A percentile compares a stretch with the other conserved stretches of the same genome.
Conservation (phyloP, 805 yeast genomes). For the Candida suzukii region DNA sequence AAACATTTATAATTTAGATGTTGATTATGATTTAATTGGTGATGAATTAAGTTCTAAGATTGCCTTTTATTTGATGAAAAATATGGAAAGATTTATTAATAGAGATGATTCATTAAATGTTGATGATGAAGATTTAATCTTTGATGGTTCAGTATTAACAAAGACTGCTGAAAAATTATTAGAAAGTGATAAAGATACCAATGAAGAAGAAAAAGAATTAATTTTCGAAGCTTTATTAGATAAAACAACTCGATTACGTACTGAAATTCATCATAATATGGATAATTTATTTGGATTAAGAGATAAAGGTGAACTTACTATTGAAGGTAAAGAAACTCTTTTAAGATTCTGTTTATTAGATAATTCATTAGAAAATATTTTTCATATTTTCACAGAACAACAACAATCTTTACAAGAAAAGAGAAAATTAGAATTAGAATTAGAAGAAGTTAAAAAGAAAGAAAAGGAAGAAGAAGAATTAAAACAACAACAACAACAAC, state of each 20-base stretch:
- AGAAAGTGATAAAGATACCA: slow-evolving; percentile 27
- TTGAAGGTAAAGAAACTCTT: slow-evolving; percentile 50
- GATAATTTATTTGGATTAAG: slow-evolving; percentile 41
- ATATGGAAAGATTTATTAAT: slow-evolving; percentile 41
- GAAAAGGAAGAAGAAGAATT: slow-evolving; percentile 2
- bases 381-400: slow-evolving; percentile 33
- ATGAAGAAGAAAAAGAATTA: slow-evolving; percentile 32
- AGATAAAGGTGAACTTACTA: slow-evolving; percentile 37
- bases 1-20: slow-evolving; percentile 42
- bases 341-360: slow-evolving; percentile 48
- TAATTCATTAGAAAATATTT: slow-evolving; percentile 45
- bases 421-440: neutral
- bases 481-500: neutral
- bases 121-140: slow-evolving; percentile 52
- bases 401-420: slow-evolving; percentile 1
- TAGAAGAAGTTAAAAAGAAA: neutral
- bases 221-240: slow-evolving; percentile 45
- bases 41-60: slow-evolving; percentile 48
- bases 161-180: slow-evolving; percentile 66
- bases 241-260: slow-evolving; percentile 41
- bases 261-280: slow-evolving; percentile 45
- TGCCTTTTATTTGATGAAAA: slow-evolving; percentile 50
- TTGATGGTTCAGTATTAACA: slow-evolving; percentile 69
- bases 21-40: slow-evolving; percentile 44
- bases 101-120: slow-evolving; percentile 11